These are phyloP conservation scores for Aspergillus neotritici DNA, from an alignment of 2,329 filamentous ascomycete species.

Conservation along the genomic window DNA sequence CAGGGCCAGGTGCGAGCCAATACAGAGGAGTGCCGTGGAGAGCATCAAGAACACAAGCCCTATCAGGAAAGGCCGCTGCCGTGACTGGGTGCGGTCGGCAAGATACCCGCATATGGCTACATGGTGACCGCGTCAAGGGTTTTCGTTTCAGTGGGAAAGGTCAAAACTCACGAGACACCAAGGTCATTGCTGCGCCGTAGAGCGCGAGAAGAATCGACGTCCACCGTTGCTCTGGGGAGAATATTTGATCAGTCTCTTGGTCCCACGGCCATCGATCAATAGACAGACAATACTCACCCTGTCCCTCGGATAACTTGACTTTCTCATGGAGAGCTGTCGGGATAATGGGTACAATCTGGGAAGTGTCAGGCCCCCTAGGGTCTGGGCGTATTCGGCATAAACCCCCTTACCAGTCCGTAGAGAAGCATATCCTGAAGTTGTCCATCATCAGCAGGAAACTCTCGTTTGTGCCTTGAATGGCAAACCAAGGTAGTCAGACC, in stretches of 20 bases:
- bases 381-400: neutral
- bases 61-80: slow-evolving; percentile 57
- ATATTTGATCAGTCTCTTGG: neutral
- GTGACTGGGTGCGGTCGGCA: slow-evolving; percentile 54
- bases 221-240: slow-evolving; percentile 58
- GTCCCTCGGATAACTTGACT: slow-evolving; percentile 35
- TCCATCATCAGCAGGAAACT: neutral
- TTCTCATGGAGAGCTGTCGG: slow-evolving; percentile 58
- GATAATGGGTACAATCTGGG: slow-evolving; percentile 61
- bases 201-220: slow-evolving; percentile 65
- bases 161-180: slow-evolving; percentile 45
- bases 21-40: slow-evolving; percentile 59
- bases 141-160: neutral
- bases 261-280: neutral
- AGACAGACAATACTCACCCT: slow-evolving; percentile 10
- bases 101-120: slow-evolving; percentile 41
- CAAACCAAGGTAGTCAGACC: no score
- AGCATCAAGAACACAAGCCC: slow-evolving; percentile 59
- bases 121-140: slow-evolving; percentile 1
- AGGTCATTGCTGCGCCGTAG: slow-evolving; percentile 62
- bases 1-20: slow-evolving; percentile 56
- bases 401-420: slow-evolving; percentile 27
- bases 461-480: no score
- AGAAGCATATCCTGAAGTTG: slow-evolving; percentile 31
- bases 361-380: neutral